These are phyloP conservation scores for Phytophthora agathidicida DNA, from an alignment of 352 stramenopile species.

Conservation along the genomic window DNA sequence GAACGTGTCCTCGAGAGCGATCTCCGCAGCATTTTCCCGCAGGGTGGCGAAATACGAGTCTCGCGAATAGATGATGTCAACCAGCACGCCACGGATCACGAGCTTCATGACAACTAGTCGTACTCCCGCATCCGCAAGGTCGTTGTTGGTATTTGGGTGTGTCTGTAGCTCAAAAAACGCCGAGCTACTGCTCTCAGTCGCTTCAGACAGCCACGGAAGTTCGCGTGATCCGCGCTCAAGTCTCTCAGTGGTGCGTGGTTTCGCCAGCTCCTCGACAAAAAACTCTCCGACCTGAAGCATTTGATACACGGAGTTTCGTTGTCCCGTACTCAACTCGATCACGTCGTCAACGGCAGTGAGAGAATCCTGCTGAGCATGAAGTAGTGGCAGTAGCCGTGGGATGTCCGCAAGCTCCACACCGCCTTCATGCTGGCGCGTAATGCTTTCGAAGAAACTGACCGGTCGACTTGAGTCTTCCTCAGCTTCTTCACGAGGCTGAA, in stretches of 20 bases:
- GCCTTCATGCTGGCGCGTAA: conserved; percentile 18
- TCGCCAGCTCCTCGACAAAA: conserved; percentile 70
- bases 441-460: conserved; percentile 30
- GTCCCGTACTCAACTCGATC: conserved; percentile 42
- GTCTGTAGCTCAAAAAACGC: conserved; percentile 79
- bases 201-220: conserved; percentile 59
- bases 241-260: conserved; percentile 53
- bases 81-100: conserved; percentile 64
- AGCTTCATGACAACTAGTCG: conserved; percentile 73
- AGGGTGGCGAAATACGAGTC: conserved; percentile 71
- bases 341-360: conserved; percentile 50
- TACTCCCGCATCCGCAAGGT: conserved; percentile 40
- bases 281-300: conserved; percentile 76
- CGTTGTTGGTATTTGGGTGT: conserved; percentile 46
- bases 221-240: conserved; percentile 50
- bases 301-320: conserved; percentile 66
- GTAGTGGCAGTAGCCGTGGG: conserved; percentile 51
- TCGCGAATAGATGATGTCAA: conserved; percentile 63
- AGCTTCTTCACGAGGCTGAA: conserved; percentile 23
- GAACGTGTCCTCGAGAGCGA: conserved; percentile 69
- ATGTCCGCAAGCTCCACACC: conserved; percentile 46
- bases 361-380: conserved; percentile 56
- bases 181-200: conserved; percentile 26
- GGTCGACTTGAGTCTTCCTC: conserved; percentile 5
- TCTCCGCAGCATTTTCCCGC: conserved; percentile 55